These are phyloP conservation scores for Sporothrix dimorphospora DNA, from an alignment of 2,329 filamentous ascomycete species.

Conservation along the genomic window DNA sequence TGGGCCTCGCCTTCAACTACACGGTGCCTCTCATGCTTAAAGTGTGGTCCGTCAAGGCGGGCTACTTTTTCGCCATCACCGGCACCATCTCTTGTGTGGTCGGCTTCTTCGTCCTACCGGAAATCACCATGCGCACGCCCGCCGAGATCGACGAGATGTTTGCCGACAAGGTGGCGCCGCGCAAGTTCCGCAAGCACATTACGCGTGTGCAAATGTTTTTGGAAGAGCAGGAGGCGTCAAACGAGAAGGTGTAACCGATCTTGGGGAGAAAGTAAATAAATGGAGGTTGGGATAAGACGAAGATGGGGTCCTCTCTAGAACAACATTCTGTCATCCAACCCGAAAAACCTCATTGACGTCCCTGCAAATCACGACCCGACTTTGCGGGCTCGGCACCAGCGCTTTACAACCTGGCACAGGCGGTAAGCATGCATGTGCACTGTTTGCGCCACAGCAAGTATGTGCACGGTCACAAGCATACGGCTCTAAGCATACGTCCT, in stretches of 20 bases:
- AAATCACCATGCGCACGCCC: constrained; percentile 19
- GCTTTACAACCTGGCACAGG: too few species aligned
- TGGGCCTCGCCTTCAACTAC: constrained; percentile 22
- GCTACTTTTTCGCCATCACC: constrained; percentile 19
- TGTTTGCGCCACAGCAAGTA: too few species aligned
- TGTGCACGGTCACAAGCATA: too few species aligned
- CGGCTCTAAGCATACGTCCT: too few species aligned
- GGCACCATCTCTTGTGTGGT: constrained; percentile 19
- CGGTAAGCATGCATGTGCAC: too few species aligned
- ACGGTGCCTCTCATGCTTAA: constrained; percentile 23
- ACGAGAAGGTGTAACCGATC: neutral
- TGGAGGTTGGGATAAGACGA: neutral
- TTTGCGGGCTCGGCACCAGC: too few species aligned
- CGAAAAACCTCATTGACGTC: too few species aligned
- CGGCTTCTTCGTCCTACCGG: constrained; percentile 22
- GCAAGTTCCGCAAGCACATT: constrained; percentile 23
- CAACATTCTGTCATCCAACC: too few species aligned
- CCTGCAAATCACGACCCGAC: too few species aligned
- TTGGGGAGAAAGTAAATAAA: neutral
- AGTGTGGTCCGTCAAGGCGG: constrained; percentile 18
- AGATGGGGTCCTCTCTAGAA: too few species aligned
- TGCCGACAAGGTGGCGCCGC: constrained; percentile 18
- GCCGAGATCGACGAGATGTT: constrained; percentile 27
- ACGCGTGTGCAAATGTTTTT: constrained; percentile 18
- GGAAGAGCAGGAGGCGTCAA: constrained; percentile 1